Base-by-base conservation (phyloP, 1,284 basidiomycete genomes). In the Naganishia cerealis region DNA sequence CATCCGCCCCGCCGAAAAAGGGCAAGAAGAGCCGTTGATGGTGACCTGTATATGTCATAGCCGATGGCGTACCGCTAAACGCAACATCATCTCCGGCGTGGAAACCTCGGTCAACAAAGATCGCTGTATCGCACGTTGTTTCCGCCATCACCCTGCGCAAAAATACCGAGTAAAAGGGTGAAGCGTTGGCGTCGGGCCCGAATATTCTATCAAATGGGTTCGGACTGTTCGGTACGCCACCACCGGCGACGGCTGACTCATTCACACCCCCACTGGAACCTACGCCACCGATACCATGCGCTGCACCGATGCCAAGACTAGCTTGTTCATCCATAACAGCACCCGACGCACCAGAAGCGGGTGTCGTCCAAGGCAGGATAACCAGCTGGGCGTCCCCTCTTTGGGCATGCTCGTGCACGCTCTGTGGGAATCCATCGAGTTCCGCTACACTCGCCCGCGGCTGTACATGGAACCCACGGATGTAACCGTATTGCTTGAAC, bases 1-100 rank as follows among this genome's bases (percentile, higher is more conserved):
- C 94, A 78, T 97, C 94, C 0, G 91, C 88, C 0, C 94, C 94
- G 59, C 93, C 94, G 77, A 93, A 90, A 85, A 95, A 96, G 0
- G 91, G 90, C 46, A 95, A 78, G 81, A 94, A 88, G 62, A 94
- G 79, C 73, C 91, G 90, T 72, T 88, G 86, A 40, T 55, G 74
- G 70, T 66, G 56, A 2, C 66, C 59, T n/a, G 36, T 50, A 58
- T 53, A 24, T 9, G 48, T 46, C 48, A n/a, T 39, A 21, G 38
- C 57, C 39, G 24, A 26, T 38, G 53, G 59, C n/a, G 15, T 50
- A 2, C 21, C 8, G 21, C 7, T 50, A n/a, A 10, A n/a, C 50
- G 52, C 50, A 18, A 74, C 74, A 65, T 77, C 40, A 42, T 75
- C 62, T 71, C 68, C 75, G 26, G 75, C 74, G 54, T 82, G 80